Base-by-base conservation (phyloP, 805 yeast species). In the Wickerhamiella bombiphila region DNA sequence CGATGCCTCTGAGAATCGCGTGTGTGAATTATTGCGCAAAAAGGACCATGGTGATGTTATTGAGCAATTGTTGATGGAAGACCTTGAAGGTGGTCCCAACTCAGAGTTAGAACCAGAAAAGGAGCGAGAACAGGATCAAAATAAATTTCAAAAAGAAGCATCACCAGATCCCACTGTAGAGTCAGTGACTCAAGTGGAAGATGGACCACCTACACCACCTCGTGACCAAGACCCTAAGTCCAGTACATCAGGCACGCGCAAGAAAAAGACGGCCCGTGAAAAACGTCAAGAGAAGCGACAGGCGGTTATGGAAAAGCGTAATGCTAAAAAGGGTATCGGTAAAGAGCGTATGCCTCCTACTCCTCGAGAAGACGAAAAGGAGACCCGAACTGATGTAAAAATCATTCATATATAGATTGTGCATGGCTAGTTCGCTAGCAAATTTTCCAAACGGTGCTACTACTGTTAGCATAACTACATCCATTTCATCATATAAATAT, bases 31-130 rank as follows among this genome's bases (percentile, higher is more conserved):
- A 20, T 38, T 43, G 9, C 40, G 40, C 5, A 35, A 24, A 4
- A 41, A 40, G 31, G 50, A 53, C 34, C 38, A 45, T 18, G 53
- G 51, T 18, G 44, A 46, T 16, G 56, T 55, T 8, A 53, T 56
- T 9, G 60, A 56, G 39, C 52, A 44, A 19, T 40, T 56, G 7
- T 29, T 56, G 18, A 34, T 50, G 44, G 29, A 7, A 13, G 37
- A 41, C 20, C 38, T 22, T 13, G 40, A 29, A n/a, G n/a, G n/a
- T n/a, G n/a, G n/a, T n/a, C n/a, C n/a, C n/a, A n/a, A n/a, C n/a
- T n/a, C n/a, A n/a, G n/a, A n/a, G n/a, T n/a, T n/a, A n/a, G n/a
- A n/a, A n/a, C n/a, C n/a, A n/a, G n/a, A n/a, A n/a, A n/a, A n/a
- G n/a, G n/a, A n/a, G n/a, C n/a, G n/a, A n/a, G n/a, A n/a, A n/a